Conservation (phyloP, 129 eudicot species). For the Artemisia tridentata region DNA sequence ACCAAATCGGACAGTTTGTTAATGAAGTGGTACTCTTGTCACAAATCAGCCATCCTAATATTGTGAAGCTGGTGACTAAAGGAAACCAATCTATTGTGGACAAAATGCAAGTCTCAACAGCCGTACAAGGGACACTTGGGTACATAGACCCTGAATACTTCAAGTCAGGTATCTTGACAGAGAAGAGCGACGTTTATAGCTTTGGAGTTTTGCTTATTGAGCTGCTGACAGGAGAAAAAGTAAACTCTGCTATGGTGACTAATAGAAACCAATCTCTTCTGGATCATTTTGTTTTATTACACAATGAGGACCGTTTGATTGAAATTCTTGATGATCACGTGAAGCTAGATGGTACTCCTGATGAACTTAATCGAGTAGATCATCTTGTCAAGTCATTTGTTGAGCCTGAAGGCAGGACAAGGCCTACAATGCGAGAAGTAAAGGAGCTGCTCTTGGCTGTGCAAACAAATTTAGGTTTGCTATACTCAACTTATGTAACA, state of each 20-base stretch:
- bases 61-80: constrained; percentile 22
- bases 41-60: constrained; percentile 27
- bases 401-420: background rate
- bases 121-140: constrained; percentile 15
- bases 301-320: constrained; percentile 10
- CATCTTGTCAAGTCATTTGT: constrained; percentile 13
- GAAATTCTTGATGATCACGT: constrained; percentile 19
- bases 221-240: constrained; percentile 14
- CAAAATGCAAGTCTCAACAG: constrained; percentile 21
- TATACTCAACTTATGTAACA: background rate
- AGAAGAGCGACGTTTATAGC: constrained; percentile 21
- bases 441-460: constrained; percentile 8
- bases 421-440: constrained; percentile 15
- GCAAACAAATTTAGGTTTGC: constrained; percentile 3
- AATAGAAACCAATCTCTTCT: background rate
- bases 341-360: constrained; percentile 12
- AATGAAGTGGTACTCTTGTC: constrained; percentile 32
- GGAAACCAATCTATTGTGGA: too few relatives aligned
- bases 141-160: constrained; percentile 24
- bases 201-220: constrained; percentile 26
- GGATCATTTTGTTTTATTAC: constrained; percentile 11
- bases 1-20: constrained; percentile 27
- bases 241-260: background rate
- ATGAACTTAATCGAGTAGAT: constrained; percentile 18
- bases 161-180: constrained; percentile 19